Evolutionary conservation across 1,284 basidiomycete genomes (phyloP).

Genomic region (Golubevia pallescens): DNA sequence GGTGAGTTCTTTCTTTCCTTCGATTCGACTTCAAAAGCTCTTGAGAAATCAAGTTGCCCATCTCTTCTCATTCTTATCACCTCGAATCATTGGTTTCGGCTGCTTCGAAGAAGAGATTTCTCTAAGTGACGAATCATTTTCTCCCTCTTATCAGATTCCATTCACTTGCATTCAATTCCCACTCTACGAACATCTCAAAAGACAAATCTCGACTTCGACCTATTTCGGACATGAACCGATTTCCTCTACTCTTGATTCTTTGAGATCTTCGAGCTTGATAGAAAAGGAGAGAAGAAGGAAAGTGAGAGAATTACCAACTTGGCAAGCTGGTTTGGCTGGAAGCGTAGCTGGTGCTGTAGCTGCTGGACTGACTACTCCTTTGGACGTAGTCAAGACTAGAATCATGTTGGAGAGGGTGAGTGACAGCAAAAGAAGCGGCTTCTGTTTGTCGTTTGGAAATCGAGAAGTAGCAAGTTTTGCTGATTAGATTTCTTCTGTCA

Average conservation of each 20-base stretch:
- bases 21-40: neutral
- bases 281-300: neutral
- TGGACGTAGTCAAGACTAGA: conserved; percentile 62
- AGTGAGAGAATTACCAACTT: conserved; percentile 26
- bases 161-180: conserved; percentile 65
- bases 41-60: too few species aligned
- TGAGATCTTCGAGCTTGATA: neutral
- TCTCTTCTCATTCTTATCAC: too few species aligned
- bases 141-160: conserved; percentile 27
- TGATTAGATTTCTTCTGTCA: too few species aligned
- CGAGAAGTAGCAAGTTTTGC: too few species aligned
- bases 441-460: too few species aligned
- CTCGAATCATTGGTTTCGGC: too few species aligned
- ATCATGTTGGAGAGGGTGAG: conserved; percentile 55
- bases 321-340: conserved; percentile 55
- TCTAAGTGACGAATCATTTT: neutral
- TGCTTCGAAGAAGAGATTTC: too few species aligned
- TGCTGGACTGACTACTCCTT: conserved; percentile 53
- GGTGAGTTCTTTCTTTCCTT: conserved; percentile 12
- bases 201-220: conserved; percentile 29
- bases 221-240: conserved; percentile 4
- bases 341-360: conserved; percentile 54
- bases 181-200: conserved; percentile 56
- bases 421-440: too few species aligned
- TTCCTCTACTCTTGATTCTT: neutral